phyloP scores from a whole-genome alignment of 768 basidiomycete genomes.

The Leucocoprinus sp. region DNA sequence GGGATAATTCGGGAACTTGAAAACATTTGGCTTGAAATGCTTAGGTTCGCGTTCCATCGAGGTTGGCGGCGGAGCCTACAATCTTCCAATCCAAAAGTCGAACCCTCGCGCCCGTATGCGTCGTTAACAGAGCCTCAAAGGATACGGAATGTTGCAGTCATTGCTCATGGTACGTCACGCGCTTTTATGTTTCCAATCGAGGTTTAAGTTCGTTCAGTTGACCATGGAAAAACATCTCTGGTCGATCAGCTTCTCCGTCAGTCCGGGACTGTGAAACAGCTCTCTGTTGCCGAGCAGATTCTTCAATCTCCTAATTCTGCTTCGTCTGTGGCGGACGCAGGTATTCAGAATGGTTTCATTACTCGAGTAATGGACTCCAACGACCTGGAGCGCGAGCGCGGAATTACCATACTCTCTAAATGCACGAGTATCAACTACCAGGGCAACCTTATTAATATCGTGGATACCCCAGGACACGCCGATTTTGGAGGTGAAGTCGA shows the following conservation, averaged over 20 bases:
- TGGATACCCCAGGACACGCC: slow-evolving; percentile 56
- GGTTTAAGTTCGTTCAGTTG: slow-evolving; percentile 24
- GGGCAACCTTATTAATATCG: slow-evolving; percentile 45
- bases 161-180: slow-evolving; percentile 36
- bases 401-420: slow-evolving; percentile 55
- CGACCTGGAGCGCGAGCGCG: slow-evolving; percentile 48
- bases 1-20: neutral
- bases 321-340: slow-evolving; percentile 18
- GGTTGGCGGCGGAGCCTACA: slow-evolving; percentile 1
- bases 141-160: slow-evolving; percentile 43
- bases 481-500: slow-evolving; percentile 61
- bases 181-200: slow-evolving; percentile 2
- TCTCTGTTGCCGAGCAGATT: slow-evolving; percentile 27
- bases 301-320: slow-evolving; percentile 23
- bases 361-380: slow-evolving; percentile 46
- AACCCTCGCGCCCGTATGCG: slow-evolving; percentile 3
- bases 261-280: slow-evolving; percentile 37
- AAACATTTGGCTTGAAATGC: neutral
- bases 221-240: slow-evolving; percentile 46
- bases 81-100: slow-evolving; percentile 3
- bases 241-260: slow-evolving; percentile 45
- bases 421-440: slow-evolving; percentile 46
- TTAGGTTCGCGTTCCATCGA: neutral
- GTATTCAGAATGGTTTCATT: slow-evolving; percentile 25
- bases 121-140: slow-evolving; percentile 18